These are phyloP conservation scores for Leccinum imitatum DNA, from an alignment of 768 basidiomycete species.

Conservation along the genomic window DNA sequence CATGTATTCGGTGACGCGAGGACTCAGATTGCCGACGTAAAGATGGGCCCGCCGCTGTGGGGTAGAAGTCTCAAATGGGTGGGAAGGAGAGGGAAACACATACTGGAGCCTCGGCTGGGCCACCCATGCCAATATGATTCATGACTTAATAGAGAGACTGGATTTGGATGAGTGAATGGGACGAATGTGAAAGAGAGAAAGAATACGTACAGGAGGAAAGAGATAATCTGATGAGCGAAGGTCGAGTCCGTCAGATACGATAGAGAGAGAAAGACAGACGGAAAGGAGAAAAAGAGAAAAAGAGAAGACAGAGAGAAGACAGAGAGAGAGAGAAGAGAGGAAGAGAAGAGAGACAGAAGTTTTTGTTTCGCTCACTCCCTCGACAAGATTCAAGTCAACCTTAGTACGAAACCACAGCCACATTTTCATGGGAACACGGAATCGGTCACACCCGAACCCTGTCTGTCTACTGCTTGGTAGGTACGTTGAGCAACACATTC, in stretches of 20 bases:
- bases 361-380: slow-evolving; percentile 19
- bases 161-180: slow-evolving; percentile 19
- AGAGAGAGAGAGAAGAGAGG: slow-evolving; percentile 14
- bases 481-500: slow-evolving; percentile 82
- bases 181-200: slow-evolving; percentile 8
- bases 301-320: slow-evolving; percentile 26
- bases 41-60: slow-evolving; percentile 89
- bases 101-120: slow-evolving; percentile 77
- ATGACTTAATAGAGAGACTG: slow-evolving; percentile 52
- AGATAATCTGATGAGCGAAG: slow-evolving; percentile 41
- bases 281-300: slow-evolving; percentile 36
- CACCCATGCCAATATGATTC: slow-evolving; percentile 73
- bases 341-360: slow-evolving; percentile 12
- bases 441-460: slow-evolving; percentile 21
- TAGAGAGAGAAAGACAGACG: slow-evolving; percentile 36
- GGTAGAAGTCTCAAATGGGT: slow-evolving; percentile 6
- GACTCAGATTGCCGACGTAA: slow-evolving; percentile 97
- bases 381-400: slow-evolving; percentile 25
- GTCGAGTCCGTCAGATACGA: slow-evolving; percentile 35
- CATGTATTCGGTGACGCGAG: slow-evolving; percentile 99
- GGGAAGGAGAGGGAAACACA: slow-evolving; percentile 27
- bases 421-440: slow-evolving; percentile 21
- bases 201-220: slow-evolving; percentile 33
- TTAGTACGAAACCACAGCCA: slow-evolving; percentile 23
- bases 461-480: slow-evolving; percentile 40